Evolutionary conservation across 179 eudicot genomes (phyloP), one percentile per base, ranked within the genome.

Genomic region (Silene vulgaris): DNA sequence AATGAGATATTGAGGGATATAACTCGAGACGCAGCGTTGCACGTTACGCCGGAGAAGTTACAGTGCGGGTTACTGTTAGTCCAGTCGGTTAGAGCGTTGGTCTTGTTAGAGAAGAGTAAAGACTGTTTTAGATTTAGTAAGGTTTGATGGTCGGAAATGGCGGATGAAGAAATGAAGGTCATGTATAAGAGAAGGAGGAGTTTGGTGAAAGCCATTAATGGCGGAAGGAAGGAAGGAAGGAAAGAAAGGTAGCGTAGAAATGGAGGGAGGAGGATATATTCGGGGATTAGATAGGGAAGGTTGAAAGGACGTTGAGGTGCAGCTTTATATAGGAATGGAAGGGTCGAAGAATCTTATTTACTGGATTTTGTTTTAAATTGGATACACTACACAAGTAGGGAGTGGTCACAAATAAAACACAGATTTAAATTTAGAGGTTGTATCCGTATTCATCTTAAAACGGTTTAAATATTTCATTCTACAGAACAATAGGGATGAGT

Each of bases 1-100:
- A 28, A 30, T 0, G 87, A 73, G 66, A 93, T 11, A 57, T 81
- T 80, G 14, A 93, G 74, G 0, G 89, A 60, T 0, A 80, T 82
- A 0, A 93, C 98, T 0, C 84, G 83, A 8, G 32, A 71, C 65
- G 62, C 75, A 0, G 37, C 77, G 78, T 88, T 85, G 75, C 98
- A 93, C 0, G 81, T 73, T 37, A 93, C 87, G 9, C 98, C 97
- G 30, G 87, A 75, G 84, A 91, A 93, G 4, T 77, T 77, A 69
- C 98, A 93, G 82, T 91, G 93, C 0, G 79, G 0, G 69, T 20
- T 20, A 2, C 74, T 12, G 13, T 45, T 16, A 4, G 74, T 79
- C 73, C 73, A 70, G 35, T 57, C 72, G 12, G 20, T n/a, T 0
- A 77, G 72, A 11, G 8, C 11, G 20, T n/a, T 21, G 13, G 5